These are phyloP conservation scores for Chrysopogon serrulatus DNA, from an alignment of 176 grass and related monocot species.

Conservation along the genomic window DNA sequence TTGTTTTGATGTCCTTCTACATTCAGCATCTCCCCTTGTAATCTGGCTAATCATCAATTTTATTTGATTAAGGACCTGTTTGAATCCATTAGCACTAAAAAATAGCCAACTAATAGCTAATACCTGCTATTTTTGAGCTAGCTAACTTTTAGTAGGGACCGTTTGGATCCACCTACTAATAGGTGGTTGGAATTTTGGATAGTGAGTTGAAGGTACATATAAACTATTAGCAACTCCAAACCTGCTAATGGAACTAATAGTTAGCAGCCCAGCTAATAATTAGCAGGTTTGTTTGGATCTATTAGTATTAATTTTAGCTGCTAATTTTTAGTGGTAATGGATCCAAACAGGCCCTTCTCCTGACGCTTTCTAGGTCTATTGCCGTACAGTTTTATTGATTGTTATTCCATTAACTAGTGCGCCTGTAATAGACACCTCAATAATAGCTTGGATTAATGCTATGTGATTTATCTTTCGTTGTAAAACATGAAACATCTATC, in stretches of 20 bases:
- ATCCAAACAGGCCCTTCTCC: background rate
- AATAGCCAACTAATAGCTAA: background rate
- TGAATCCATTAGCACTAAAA: background rate
- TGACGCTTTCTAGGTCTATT: too few species aligned
- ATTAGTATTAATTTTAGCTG: too few species aligned
- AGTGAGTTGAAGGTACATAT: too few species aligned
- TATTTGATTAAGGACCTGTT: slow-evolving; percentile 6
- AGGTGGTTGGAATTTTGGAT: too few species aligned
- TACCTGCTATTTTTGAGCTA: background rate
- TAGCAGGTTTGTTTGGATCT: too few species aligned
- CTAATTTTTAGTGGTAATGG: background rate
- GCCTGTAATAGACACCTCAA: background rate
- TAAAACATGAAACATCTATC: background rate
- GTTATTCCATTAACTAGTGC: background rate
- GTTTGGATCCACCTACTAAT: too few species aligned
- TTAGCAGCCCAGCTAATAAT: too few species aligned
- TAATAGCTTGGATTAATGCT: background rate
- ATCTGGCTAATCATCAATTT: background rate
- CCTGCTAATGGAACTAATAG: too few species aligned
- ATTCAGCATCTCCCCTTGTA: background rate
- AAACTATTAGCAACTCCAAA: too few species aligned
- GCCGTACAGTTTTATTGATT: too few species aligned
- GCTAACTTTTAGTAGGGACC: background rate
- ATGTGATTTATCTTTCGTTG: background rate
- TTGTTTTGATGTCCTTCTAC: background rate